These are phyloP conservation scores for Cadophora sp. DNA, from an alignment of 2,329 filamentous ascomycete genomes.

Conservation along the genomic window DNA sequence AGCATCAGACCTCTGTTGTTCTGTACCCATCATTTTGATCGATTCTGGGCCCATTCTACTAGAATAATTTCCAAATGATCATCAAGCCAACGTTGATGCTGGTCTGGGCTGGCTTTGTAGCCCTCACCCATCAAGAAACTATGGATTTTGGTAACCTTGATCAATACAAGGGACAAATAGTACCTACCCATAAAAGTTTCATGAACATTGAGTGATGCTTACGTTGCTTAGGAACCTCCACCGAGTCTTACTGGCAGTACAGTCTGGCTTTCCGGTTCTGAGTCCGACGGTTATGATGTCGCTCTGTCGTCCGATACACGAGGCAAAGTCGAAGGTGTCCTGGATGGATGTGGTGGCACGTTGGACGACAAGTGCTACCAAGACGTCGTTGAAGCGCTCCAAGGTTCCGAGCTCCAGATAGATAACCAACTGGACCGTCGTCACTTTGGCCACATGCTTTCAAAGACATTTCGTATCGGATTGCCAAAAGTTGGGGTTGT, in stretches of 20 bases:
- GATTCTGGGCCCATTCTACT: too few species aligned
- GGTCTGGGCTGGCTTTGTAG: not conserved
- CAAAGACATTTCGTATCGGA: not conserved
- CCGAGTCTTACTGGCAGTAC: slow-evolving; percentile 8
- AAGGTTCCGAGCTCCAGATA: not conserved
- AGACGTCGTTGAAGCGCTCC: not conserved
- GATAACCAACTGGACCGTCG: slow-evolving; percentile 7
- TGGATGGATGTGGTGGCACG: not conserved
- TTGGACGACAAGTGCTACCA: slow-evolving; percentile 3
- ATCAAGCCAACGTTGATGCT: not conserved
- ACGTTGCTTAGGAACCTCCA: not conserved
- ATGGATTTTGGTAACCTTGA: slow-evolving; percentile 4
- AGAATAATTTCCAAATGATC: not conserved
- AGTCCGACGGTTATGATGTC: slow-evolving; percentile 5
- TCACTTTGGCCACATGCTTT: slow-evolving; percentile 5
- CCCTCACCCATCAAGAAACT: not conserved
- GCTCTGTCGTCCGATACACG: slow-evolving; percentile 2
- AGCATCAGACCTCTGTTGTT: too few species aligned
- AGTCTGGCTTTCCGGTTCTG: slow-evolving; percentile 5
- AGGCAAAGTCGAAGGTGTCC: not conserved
- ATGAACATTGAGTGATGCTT: not conserved
- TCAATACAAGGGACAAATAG: slow-evolving; percentile 9
- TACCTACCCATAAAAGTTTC: not conserved
- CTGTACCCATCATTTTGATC: too few species aligned
- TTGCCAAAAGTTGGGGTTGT: not conserved